These are phyloP conservation scores for Lactifluus volemus DNA, from an alignment of 768 basidiomycete species.

Conservation along the genomic window DNA sequence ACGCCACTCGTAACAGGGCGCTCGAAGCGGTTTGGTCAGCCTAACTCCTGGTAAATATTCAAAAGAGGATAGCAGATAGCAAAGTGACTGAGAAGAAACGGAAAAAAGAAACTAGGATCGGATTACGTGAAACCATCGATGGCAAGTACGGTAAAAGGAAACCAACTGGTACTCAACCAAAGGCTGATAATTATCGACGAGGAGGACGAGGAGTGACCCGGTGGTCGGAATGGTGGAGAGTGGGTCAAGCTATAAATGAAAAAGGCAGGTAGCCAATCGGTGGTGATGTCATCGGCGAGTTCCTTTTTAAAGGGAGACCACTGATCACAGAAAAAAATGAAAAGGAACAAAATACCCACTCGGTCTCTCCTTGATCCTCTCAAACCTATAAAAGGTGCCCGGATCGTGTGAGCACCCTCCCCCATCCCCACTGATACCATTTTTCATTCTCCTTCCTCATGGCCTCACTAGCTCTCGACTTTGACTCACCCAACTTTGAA, in stretches of 20 bases:
- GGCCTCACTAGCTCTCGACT: constrained; percentile 13
- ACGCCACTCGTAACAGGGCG: background rate
- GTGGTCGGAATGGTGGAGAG: background rate
- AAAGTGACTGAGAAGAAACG: background rate
- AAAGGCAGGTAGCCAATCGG: too few species aligned
- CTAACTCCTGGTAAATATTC: background rate
- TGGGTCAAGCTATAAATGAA: background rate
- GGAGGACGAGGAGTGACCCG: background rate
- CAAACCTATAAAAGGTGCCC: background rate
- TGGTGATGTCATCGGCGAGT: constrained; percentile 11
- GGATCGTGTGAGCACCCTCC: background rate
- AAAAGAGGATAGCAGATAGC: background rate
- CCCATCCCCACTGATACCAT: background rate
- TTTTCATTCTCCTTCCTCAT: background rate
- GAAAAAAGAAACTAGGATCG: background rate
- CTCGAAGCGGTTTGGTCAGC: constrained; percentile 2
- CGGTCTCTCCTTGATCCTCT: background rate
- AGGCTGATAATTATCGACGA: background rate
- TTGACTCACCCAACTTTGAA: constrained; percentile 20
- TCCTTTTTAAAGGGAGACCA: constrained; percentile 10
- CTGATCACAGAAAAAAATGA: constrained; percentile 1
- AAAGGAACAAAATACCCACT: background rate
- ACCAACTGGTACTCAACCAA: background rate
- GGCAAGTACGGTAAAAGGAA: background rate
- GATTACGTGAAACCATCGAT: constrained; percentile 13